Evolutionary conservation across 2,329 filamentous ascomycete genomes (phyloP), one percentile per base, ranked within the genome.

Genomic region (Calonectria pauciramosa): DNA sequence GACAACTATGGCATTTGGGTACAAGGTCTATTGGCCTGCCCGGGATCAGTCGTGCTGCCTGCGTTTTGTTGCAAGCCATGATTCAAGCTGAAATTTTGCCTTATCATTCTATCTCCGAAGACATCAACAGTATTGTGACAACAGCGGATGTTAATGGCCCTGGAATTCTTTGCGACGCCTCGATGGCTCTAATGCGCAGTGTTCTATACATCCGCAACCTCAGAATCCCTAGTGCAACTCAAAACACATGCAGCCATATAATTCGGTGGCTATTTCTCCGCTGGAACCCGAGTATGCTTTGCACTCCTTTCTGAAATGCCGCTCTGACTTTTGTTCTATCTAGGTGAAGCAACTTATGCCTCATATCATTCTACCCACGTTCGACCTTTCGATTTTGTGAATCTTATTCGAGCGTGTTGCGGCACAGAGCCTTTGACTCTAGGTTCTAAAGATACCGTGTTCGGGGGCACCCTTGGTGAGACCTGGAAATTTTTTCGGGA

Each of bases 71-170:
- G 77, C 89, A 93, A 75, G 87, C 91, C 10, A 90, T 98, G 51
- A 83, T 98, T 5, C 89, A 91, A 70, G 87, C 89, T 52, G 87
- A 91, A 5, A 84, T 98, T n/a, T 83, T 98, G 14, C 87, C 92
- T 0, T 94, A 94, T 79, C 89, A 93, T 59, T 87, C 90, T 34
- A 87, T 96, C 20, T 91, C 92, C 3, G 92, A 95, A 72, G 92
- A 93, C 34, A 88, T 95, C 65, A 94, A 94, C 78, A 90, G 90
- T 69, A 93, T 98, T 73, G 88, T 97, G 14, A 91, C 92, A 7
- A 93, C 93, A 28, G 92, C 95, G 59, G 96, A 97, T 80, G 88
- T 96, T 44, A 96, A 93, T 82, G 96, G 96, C 0, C 96, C 97
- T 10, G 92, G 92, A 1, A 83, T 92, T 26, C 86, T 98, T 23